These are phyloP conservation scores for Talaromyces ruber DNA, from an alignment of 495 filamentous ascomycete genomes.

Conservation along the genomic window DNA sequence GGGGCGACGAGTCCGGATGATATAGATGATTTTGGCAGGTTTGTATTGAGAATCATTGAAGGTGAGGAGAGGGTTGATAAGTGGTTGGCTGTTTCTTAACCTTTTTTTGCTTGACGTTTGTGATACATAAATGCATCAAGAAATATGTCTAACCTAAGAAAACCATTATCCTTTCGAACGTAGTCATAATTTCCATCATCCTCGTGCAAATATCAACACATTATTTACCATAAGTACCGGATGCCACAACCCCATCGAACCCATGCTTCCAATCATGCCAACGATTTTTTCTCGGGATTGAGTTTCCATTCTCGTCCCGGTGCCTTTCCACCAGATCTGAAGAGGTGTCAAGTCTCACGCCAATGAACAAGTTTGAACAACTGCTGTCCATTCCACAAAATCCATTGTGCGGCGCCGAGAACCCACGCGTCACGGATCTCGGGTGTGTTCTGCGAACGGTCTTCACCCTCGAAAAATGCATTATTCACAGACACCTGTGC, in stretches of 20 bases:
- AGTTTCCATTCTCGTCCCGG: not conserved
- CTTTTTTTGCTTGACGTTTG: too few relatives aligned
- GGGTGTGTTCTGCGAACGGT: not conserved
- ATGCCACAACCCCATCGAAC: not conserved
- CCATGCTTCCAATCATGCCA: not conserved
- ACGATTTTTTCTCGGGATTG: not conserved
- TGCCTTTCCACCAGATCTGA: not conserved
- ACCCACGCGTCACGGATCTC: not conserved
- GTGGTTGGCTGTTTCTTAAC: constrained; percentile 2
- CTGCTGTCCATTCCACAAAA: not conserved
- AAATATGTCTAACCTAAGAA: not conserved
- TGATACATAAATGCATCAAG: too few relatives aligned
- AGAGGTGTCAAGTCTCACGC: not conserved
- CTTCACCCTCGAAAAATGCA: not conserved
- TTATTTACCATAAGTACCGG: not conserved
- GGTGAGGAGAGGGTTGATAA: not conserved
- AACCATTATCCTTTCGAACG: not conserved
- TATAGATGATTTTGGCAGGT: constrained; percentile 6
- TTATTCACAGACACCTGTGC: not conserved
- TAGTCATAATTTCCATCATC: not conserved
- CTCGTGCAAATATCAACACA: not conserved
- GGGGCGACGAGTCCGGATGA: not conserved
- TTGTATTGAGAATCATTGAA: constrained; percentile 2
- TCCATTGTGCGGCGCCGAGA: not conserved
- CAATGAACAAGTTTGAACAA: not conserved